phyloP scores from a whole-genome alignment of 352 stramenopile species.

The Phytophthora sojae region DNA sequence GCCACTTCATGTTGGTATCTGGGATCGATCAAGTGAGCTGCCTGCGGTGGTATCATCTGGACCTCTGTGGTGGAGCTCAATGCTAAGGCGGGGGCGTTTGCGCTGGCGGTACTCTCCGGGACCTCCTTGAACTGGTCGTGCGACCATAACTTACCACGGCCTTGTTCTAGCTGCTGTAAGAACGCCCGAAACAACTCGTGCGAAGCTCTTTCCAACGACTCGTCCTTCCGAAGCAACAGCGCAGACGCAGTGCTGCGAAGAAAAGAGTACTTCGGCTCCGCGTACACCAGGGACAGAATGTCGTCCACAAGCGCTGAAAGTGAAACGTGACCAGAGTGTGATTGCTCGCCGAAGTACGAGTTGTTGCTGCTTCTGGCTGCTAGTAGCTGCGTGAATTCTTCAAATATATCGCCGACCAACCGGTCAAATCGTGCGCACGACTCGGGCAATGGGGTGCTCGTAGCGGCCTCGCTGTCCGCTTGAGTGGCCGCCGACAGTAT shows the following conservation, averaged over 20 bases:
- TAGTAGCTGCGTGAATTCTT: background rate
- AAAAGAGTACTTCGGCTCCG: background rate
- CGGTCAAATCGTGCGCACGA: background rate
- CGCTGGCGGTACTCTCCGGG: background rate
- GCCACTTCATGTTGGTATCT: background rate
- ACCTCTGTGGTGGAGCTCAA: background rate
- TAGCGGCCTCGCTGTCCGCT: background rate
- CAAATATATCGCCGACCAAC: background rate
- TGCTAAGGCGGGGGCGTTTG: background rate
- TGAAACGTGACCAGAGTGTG: background rate
- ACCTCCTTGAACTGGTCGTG: background rate
- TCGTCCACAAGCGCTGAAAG: constrained; percentile 1
- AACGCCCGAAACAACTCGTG: constrained; percentile 9
- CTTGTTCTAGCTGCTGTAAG: background rate
- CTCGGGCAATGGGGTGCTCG: background rate
- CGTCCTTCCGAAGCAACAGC: background rate
- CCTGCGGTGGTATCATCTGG: background rate
- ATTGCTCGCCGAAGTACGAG: background rate
- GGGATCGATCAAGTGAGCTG: background rate
- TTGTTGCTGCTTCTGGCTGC: background rate
- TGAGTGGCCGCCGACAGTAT: background rate
- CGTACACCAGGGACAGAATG: background rate
- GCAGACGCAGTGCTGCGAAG: constrained; percentile 1
- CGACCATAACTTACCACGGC: background rate
- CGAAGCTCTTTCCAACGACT: background rate